phyloP scores from a whole-genome alignment of 305 asterid species.

The Fraxinus latifolia region DNA sequence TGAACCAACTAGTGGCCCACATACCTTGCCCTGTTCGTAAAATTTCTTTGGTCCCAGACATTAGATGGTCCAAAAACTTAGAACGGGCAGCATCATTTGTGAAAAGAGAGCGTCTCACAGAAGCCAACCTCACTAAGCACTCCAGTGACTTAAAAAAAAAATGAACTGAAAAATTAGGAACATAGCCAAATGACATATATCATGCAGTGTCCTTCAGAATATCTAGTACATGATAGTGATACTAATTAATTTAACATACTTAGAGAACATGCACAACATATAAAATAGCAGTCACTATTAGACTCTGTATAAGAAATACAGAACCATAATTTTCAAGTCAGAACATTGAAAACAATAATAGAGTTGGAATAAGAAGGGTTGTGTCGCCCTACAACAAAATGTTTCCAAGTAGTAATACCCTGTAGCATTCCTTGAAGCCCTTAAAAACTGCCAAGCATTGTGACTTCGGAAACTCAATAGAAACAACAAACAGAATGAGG shows the following conservation, averaged over 20 bases:
- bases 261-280: not conserved
- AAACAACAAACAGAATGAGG: conserved; percentile 4
- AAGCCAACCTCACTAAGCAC: conserved; percentile 90
- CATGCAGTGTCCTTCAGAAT: not conserved
- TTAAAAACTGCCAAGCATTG: not conserved
- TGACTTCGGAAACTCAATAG: not conserved
- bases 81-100: conserved; percentile 84
- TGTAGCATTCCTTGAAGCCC: not conserved
- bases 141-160: conserved; percentile 61
- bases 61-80: conserved; percentile 82
- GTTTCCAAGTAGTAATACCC: conserved; percentile 6
- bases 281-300: not conserved
- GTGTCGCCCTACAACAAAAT: not conserved
- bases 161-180: not conserved
- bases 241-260: not conserved
- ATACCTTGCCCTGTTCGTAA: conserved; percentile 89
- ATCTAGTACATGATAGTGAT: not conserved
- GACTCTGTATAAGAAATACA: not conserved
- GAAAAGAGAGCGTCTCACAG: conserved; percentile 93
- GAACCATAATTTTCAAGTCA: not conserved
- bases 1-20: conserved; percentile 16
- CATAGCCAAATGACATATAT: not conserved
- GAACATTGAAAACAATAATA: conserved; percentile 2
- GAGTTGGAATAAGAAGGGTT: not conserved
- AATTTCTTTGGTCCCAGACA: conserved; percentile 94